Evolutionary conservation across 2,329 filamentous ascomycete genomes (phyloP).

Genomic region (Cordyceps tenuipes): DNA sequence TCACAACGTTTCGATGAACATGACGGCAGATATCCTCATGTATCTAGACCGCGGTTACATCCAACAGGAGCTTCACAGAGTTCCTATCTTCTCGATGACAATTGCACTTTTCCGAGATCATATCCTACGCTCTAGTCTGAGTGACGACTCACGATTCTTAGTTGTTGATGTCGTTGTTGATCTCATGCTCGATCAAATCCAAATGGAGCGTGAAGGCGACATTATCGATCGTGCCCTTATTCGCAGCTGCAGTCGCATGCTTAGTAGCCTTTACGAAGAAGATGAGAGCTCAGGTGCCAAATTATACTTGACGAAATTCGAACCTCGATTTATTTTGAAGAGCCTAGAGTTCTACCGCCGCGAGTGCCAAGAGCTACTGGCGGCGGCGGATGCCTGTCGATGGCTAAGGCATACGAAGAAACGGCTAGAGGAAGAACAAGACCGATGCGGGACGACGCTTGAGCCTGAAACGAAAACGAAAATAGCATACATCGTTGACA

Average conservation of each 20-base stretch:
- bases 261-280: conserved; percentile 80
- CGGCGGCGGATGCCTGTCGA: conserved; percentile 68
- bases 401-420: conserved; percentile 72
- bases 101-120: conserved; percentile 86
- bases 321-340: conserved; percentile 63
- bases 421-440: conserved; percentile 70
- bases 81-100: conserved; percentile 73
- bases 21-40: conserved; percentile 95
- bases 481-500: conserved; percentile 69
- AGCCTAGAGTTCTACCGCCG: conserved; percentile 66
- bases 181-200: conserved; percentile 82
- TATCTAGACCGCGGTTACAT: conserved; percentile 88
- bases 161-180: conserved; percentile 70
- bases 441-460: conserved; percentile 75
- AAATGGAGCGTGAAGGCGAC: conserved; percentile 86
- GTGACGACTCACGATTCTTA: conserved; percentile 34
- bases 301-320: conserved; percentile 76
- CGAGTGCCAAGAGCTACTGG: conserved; percentile 68
- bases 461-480: conserved; percentile 63
- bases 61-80: conserved; percentile 53
- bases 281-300: too few relatives aligned
- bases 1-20: conserved; percentile 88
- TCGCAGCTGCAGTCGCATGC: conserved; percentile 78
- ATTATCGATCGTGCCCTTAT: conserved; percentile 77
- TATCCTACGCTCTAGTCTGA: conserved; percentile 58